Percentiles rank a stretch among this genome's conserved stretches.
Evolutionary conservation across 2,329 filamentous ascomycete genomes (phyloP).

Genomic region (Scedosporium minutisporum): DNA sequence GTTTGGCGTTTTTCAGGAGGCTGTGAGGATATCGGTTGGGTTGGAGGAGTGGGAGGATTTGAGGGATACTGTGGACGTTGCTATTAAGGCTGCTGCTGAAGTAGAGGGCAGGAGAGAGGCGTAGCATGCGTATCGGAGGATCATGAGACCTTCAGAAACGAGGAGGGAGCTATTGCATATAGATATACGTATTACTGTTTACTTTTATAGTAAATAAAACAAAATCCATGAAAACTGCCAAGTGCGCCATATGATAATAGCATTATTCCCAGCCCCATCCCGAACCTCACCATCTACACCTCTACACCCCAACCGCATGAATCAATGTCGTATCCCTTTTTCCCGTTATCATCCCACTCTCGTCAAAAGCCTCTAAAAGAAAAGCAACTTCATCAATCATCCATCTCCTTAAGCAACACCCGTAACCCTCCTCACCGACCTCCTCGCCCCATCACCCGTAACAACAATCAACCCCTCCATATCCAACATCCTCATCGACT

Average conservation of each 20-base stretch:
- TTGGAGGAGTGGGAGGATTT: slow-evolving; percentile 33
- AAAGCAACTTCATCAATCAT: neutral
- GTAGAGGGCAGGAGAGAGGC: neutral
- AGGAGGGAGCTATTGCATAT: neutral
- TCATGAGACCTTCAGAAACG: too few relatives aligned
- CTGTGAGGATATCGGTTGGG: slow-evolving; percentile 37
- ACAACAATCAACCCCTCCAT: slow-evolving; percentile 75
- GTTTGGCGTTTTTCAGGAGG: slow-evolving; percentile 28
- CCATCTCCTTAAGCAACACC: slow-evolving; percentile 26
- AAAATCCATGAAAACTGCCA: neutral
- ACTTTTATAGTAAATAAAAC: neutral
- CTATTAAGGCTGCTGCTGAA: slow-evolving; percentile 18
- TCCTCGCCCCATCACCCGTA: slow-evolving; percentile 73
- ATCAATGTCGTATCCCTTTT: too few relatives aligned
- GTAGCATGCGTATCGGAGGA: neutral
- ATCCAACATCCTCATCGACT: slow-evolving; percentile 71
- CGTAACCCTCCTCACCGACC: slow-evolving; percentile 68
- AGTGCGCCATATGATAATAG: too few relatives aligned
- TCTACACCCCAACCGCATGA: too few relatives aligned
- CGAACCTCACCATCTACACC: too few relatives aligned
- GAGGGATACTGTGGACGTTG: slow-evolving; percentile 26
- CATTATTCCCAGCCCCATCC: too few relatives aligned
- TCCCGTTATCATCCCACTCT: neutral
- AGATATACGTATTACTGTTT: neutral
- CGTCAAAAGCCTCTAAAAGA: neutral